Conservation (phyloP, 306 rosid species). For the Leucaena leucocephala region DNA sequence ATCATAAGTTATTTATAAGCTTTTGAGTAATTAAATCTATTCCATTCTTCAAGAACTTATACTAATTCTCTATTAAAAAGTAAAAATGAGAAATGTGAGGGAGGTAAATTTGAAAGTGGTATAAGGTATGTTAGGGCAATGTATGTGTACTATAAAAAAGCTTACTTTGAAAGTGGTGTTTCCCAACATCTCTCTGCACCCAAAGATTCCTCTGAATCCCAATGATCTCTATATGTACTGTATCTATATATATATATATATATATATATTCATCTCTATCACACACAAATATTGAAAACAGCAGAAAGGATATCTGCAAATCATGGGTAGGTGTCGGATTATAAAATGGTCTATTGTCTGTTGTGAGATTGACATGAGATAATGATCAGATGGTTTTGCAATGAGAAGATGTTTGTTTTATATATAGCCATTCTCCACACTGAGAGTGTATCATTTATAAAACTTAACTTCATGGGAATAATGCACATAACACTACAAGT, state of each 20-base stretch:
- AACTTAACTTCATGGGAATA: background rate
- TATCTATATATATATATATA: background rate
- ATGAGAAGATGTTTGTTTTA: background rate
- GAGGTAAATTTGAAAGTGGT: no score
- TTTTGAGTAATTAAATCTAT: no score
- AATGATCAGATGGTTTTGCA: background rate
- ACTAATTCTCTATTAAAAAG: no score
- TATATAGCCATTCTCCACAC: background rate
- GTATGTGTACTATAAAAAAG: constrained; percentile 24
- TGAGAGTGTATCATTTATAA: no score
- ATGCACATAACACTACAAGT: background rate
- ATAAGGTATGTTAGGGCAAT: constrained; percentile 23
- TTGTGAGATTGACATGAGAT: background rate
- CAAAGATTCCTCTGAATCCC: constrained; percentile 66
- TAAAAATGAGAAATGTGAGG: no score
- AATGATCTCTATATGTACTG: constrained; percentile 18
- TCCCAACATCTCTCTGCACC: constrained; percentile 31
- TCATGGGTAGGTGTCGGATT: background rate
- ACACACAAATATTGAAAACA: background rate
- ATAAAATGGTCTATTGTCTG: background rate
- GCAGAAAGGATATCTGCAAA: background rate
- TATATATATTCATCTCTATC: background rate
- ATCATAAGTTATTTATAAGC: no score
- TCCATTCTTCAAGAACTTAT: no score
- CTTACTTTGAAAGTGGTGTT: constrained; percentile 44